Evolutionary conservation across 129 eudicot species (phyloP).

Genomic region (Pulicaria dysenterica): DNA sequence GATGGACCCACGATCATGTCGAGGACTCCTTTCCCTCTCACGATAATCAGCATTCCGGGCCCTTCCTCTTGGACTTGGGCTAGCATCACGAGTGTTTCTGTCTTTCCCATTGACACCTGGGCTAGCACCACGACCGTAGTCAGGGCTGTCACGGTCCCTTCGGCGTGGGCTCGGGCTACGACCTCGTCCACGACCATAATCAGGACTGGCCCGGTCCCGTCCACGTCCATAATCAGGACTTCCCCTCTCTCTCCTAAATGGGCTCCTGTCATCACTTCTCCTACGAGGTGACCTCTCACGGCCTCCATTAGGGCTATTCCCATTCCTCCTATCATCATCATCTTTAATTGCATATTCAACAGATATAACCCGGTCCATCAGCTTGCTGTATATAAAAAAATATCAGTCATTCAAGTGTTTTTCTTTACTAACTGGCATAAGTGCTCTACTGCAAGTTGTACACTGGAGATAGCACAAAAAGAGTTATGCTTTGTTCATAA

Average conservation of each 20-base stretch:
- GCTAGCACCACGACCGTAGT: slow-evolving; percentile 56
- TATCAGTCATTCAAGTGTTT: not conserved
- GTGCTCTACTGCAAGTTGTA: too few relatives aligned
- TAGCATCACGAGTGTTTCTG: slow-evolving; percentile 19
- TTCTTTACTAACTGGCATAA: not conserved
- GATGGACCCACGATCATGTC: slow-evolving; percentile 37
- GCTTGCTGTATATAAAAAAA: slow-evolving; percentile 52
- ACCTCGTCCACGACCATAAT: slow-evolving; percentile 71
- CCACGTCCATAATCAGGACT: slow-evolving; percentile 95
- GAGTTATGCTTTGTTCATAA: too few relatives aligned
- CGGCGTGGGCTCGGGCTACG: slow-evolving; percentile 63
- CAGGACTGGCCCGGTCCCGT: slow-evolving; percentile 74
- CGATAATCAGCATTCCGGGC: slow-evolving; percentile 37
- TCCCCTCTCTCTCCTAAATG: slow-evolving; percentile 73
- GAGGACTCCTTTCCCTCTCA: slow-evolving; percentile 48
- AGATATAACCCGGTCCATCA: slow-evolving; percentile 76
- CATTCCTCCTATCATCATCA: slow-evolving; percentile 68
- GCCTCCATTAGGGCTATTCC: slow-evolving; percentile 57
- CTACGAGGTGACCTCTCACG: slow-evolving; percentile 73
- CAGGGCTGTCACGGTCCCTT: slow-evolving; percentile 75
- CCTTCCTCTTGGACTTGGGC: slow-evolving; percentile 31
- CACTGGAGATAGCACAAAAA: too few relatives aligned
- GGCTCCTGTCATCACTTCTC: slow-evolving; percentile 71
- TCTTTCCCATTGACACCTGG: slow-evolving; percentile 47
- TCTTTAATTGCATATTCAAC: slow-evolving; percentile 86